Base-by-base conservation (phyloP, 2,329 filamentous ascomycete species). In the Truncatella angustata region DNA sequence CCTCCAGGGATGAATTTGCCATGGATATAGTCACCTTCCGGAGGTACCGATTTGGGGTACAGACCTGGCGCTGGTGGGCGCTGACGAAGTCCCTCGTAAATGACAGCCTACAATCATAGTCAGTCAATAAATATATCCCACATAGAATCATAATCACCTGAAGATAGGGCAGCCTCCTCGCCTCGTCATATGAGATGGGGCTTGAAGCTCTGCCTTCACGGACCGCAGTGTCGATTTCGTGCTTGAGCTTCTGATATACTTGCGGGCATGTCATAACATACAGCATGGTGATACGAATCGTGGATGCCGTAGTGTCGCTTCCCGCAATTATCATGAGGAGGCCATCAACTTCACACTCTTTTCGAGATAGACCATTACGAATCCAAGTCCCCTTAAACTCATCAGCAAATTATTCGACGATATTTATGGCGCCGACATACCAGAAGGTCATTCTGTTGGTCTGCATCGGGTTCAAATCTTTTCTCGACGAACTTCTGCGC, bases 291-390 rank as follows among this genome's bases (percentile, higher is more conserved):
- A 71, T 65, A 2, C 78, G 72, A 5, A 81, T 68, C 2, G 72
- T 70, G 1, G 73, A 75, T 1, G 77, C 73, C 0, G 77, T 78
- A 11, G 75, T 79, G 55, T 81, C 78, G 4, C 74, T 75, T 4
- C 78, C 54, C 2, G 56, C 56, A 40, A 58, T 56, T 23, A 58
- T 56, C 50, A 54, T 52, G 28, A 65, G 53, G 24, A 63, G 55
- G 2, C 52, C 54, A 49, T 66, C 64, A 4, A 59, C 57, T 18
- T 63, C 62, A 47, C 60, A 64, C 45, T 64, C 54, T 21, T 49
- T 37, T 14, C 58, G 55, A 1, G 53, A 56, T 9, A 67, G 46
- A 18, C 64, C 65, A 28, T 63, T 57, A 5, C 59, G 54, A 20
- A 66, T 62, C 51, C 62, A 67, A 0, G 63, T 63, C 4, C 60